Conservation (phyloP, 1,284 basidiomycete species). For the Mrakiaceae sp. region DNA sequence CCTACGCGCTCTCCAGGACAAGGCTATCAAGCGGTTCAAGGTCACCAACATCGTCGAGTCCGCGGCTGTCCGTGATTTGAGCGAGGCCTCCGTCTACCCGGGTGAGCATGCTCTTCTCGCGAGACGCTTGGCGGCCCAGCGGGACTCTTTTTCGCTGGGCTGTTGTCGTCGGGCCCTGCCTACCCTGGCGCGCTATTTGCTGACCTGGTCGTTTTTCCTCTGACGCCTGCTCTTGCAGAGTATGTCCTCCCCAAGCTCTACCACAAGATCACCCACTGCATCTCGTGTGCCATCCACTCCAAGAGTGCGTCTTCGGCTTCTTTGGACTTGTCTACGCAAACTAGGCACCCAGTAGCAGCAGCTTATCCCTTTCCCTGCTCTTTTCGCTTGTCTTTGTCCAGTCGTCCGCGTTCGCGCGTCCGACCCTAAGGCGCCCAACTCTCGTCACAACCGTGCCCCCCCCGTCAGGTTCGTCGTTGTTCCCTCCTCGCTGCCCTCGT, state of each 20-base stretch:
- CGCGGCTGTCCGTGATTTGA: slow-evolving; percentile 93
- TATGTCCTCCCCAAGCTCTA: slow-evolving; percentile 97
- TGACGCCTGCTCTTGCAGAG: slow-evolving; percentile 44
- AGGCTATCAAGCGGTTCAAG: slow-evolving; percentile 99
- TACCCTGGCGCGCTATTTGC: not conserved
- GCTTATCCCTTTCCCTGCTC: not conserved
- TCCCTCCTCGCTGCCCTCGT: too few relatives aligned
- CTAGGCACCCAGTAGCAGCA: not conserved
- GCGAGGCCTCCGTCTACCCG: slow-evolving; percentile 86
- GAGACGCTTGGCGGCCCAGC: too few relatives aligned
- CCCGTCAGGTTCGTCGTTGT: slow-evolving; percentile 47
- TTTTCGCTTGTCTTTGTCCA: slow-evolving; percentile 26
- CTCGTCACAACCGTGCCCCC: slow-evolving; percentile 85
- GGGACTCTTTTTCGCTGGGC: not conserved
- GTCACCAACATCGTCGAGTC: slow-evolving; percentile 99
- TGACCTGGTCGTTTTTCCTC: slow-evolving; percentile 9
- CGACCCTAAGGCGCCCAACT: slow-evolving; percentile 50
- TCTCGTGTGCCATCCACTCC: slow-evolving; percentile 98
- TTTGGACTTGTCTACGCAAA: not conserved
- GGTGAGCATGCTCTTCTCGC: slow-evolving; percentile 45
- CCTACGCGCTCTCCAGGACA: slow-evolving; percentile 51
- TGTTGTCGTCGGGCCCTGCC: not conserved
- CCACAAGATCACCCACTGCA: slow-evolving; percentile 98
- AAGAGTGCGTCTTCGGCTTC: slow-evolving; percentile 52
- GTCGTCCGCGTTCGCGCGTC: slow-evolving; percentile 92